A percentile compares a stretch with the other conserved stretches of the same genome.
Evolutionary conservation across 257 asterid species (phyloP).

Genomic region (Solanum chaucha): DNA sequence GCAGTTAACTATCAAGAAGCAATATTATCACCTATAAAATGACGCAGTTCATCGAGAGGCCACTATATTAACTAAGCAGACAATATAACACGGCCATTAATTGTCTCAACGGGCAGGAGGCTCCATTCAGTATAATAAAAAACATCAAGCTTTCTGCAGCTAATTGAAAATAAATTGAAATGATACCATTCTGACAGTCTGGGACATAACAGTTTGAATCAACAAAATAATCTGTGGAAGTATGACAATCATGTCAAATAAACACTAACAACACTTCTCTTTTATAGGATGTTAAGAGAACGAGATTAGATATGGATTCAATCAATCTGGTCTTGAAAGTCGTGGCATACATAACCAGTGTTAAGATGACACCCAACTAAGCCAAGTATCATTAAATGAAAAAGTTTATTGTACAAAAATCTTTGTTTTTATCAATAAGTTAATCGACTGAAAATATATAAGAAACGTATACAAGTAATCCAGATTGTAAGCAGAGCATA

Average conservation of each 20-base stretch:
- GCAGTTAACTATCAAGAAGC: neutral
- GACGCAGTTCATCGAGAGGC: neutral
- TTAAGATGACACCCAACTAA: neutral
- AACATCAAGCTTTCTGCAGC: neutral
- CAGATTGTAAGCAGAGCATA: neutral
- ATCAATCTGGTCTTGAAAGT: neutral
- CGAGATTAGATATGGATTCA: neutral
- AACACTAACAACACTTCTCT: neutral
- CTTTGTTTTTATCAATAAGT: neutral
- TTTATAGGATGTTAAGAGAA: neutral
- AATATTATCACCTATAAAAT: neutral
- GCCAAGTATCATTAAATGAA: neutral
- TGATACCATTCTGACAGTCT: neutral
- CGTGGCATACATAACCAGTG: neutral
- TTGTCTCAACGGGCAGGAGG: neutral
- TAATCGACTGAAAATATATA: neutral
- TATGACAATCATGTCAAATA: neutral
- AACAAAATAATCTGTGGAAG: neutral
- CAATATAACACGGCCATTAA: neutral
- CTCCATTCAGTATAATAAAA: neutral
- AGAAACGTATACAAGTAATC: neutral
- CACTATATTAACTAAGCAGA: neutral
- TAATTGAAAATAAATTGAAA: neutral
- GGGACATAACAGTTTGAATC: neutral
- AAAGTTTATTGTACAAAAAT: neutral